Evolutionary conservation across 805 yeast species (phyloP).

Genomic region (Candida tallmaniae): DNA sequence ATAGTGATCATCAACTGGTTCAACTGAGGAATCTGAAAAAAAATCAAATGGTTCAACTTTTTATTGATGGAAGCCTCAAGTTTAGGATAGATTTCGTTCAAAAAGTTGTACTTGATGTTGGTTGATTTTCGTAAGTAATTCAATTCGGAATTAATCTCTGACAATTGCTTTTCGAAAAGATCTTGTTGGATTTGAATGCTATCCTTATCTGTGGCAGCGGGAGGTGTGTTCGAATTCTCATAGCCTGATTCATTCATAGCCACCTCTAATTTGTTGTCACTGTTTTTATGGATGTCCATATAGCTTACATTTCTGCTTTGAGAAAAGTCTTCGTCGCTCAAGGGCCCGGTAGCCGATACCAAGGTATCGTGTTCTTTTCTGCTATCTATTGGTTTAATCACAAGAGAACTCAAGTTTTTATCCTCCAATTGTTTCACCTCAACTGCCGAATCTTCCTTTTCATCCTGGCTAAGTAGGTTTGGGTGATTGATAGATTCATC

Average conservation of each 20-base stretch:
- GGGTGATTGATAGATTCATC: neutral
- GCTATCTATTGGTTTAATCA: slow-evolving; percentile 6
- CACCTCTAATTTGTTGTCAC: neutral
- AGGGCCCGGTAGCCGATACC: neutral
- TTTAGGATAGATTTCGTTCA: slow-evolving; percentile 9
- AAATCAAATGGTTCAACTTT: slow-evolving; percentile 4
- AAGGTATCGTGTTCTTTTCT: slow-evolving; percentile 3
- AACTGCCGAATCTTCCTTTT: neutral
- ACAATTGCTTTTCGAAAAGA: slow-evolving; percentile 6
- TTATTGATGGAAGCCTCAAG: neutral
- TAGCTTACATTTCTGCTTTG: neutral
- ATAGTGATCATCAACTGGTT: slow-evolving; percentile 17
- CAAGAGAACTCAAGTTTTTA: slow-evolving; percentile 3
- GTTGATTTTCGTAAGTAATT: slow-evolving; percentile 7
- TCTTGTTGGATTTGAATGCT: neutral
- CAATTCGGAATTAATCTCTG: slow-evolving; percentile 2
- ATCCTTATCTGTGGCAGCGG: neutral
- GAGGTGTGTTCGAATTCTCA: neutral
- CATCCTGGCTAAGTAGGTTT: neutral
- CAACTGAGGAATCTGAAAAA: slow-evolving; percentile 6
- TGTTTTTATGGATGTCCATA: neutral
- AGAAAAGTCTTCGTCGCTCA: neutral
- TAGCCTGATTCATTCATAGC: neutral
- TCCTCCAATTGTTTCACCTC: neutral
- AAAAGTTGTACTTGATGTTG: slow-evolving; percentile 8